Evolutionary conservation across 139 green algal species (phyloP).

Genomic region (Axilococcus clingmanii): DNA sequence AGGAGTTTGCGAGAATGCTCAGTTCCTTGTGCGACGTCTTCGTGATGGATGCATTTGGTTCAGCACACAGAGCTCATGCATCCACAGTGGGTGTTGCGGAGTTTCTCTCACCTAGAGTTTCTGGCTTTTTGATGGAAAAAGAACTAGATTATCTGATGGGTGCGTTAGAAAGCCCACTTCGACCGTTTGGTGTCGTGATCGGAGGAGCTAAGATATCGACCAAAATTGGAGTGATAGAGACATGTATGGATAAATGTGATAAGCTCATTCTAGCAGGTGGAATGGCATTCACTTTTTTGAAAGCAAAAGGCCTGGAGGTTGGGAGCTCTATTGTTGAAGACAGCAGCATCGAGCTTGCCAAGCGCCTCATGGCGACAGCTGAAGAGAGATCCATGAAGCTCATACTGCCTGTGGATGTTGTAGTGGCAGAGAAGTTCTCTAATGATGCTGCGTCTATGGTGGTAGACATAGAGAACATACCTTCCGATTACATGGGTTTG

Average conservation of each 20-base stretch:
- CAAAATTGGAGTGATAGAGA: slow-evolving; percentile 98
- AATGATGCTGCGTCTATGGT: slow-evolving; percentile 77
- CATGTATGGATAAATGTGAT: slow-evolving; percentile 82
- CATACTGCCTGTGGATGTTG: slow-evolving; percentile 90
- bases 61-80: slow-evolving; percentile 92
- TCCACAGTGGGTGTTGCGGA: slow-evolving; percentile 95
- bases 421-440: slow-evolving; percentile 94
- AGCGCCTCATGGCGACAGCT: slow-evolving; percentile 70
- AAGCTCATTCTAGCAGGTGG: slow-evolving; percentile 83
- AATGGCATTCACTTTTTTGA: slow-evolving; percentile 99
- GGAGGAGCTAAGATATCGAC: slow-evolving; percentile 94
- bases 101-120: slow-evolving; percentile 43
- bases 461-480: slow-evolving; percentile 68
- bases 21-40: slow-evolving; percentile 83
- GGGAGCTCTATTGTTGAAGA: slow-evolving; percentile 94
- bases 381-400: slow-evolving; percentile 81
- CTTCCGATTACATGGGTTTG: slow-evolving; percentile 98
- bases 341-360: slow-evolving; percentile 96
- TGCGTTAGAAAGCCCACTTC: slow-evolving; percentile 73
- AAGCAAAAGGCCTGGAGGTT: slow-evolving; percentile 66
- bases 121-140: slow-evolving; percentile 79
- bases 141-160: slow-evolving; percentile 90
- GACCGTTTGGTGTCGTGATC: slow-evolving; percentile 93
- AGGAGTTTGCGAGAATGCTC: slow-evolving; percentile 85
- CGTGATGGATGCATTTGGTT: slow-evolving; percentile 99